Base-by-base conservation (phyloP, 768 basidiomycete genomes). In the Phlebiopsis gigantea region DNA sequence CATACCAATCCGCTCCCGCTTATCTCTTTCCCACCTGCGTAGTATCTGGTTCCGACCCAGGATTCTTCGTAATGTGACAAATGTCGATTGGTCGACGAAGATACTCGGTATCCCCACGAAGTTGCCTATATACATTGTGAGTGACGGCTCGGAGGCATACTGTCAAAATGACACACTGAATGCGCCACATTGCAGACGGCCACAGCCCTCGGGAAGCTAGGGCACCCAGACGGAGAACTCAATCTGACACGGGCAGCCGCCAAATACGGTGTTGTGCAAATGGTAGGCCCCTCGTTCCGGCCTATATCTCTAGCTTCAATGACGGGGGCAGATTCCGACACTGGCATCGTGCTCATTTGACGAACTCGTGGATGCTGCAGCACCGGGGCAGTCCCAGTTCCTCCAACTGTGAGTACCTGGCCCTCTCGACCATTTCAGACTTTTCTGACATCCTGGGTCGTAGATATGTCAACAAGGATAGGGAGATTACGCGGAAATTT, bases 261-360 rank as follows among this genome's bases (percentile, higher is more conserved):
- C 0, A 90, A 90, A 65, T 83, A 85, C 58, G 80, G 79, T 7
- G 71, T 89, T 48, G 88, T 88, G 52, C 88, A 89, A 61, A 88
- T 88, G 87, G 85, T 84, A 26, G 47, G 57, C 47, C 24, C 22
- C 19, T 34, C 25, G 25, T 25, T 42, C 39, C 25, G 34, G 41
- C 21, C 2, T 31, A 19, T 34, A 29, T 28, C 43, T 26, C 43
- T 8, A n/a, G 7, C 54, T 46, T 19, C 34, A n/a, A n/a, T 21
- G 3, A 26, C 9, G 15, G 17, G 12, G 17, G 4, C 65, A 95
- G 95, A 95, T 98, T 53, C 93, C 95, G 1, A 98, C 96, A 1
- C 77, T 98, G n/a, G 93, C 96, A 0, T 94, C 91, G 0, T 98
- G 93, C 71, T 90, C 92, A 0, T 97, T 98, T 70, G 94, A 98